phyloP scores from a whole-genome alignment of 2,329 filamentous ascomycete genomes.

The Hypoxylon rubiginosum region DNA sequence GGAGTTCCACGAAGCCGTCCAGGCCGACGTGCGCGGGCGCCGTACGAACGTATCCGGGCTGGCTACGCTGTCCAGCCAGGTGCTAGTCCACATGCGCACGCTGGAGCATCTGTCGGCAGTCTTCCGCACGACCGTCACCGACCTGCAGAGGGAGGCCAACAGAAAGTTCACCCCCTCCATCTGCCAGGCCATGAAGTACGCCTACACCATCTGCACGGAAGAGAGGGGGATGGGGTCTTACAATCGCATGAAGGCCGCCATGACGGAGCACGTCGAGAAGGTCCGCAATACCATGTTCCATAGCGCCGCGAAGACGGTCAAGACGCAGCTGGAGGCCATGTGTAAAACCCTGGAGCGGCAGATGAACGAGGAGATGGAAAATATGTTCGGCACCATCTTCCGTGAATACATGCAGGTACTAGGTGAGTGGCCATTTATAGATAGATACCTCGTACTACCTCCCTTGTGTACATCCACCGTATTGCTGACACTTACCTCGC shows the following conservation, averaged over 20 bases:
- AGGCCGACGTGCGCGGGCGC: constrained; percentile 38
- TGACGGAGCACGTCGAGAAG: constrained; percentile 60
- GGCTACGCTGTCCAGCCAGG: constrained; percentile 55
- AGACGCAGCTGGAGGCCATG: constrained; percentile 56
- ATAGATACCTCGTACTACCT: background rate
- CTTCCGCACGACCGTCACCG: constrained; percentile 56
- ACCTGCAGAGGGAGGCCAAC: constrained; percentile 65
- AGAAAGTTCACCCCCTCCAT: constrained; percentile 67
- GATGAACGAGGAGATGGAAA: constrained; percentile 29
- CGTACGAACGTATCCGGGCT: constrained; percentile 44
- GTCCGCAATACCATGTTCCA: constrained; percentile 64
- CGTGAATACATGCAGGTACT: constrained; percentile 45
- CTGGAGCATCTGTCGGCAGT: constrained; percentile 55
- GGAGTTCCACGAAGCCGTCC: constrained; percentile 45
- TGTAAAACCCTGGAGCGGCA: constrained; percentile 30
- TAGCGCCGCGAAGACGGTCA: constrained; percentile 58
- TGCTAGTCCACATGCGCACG: constrained; percentile 55
- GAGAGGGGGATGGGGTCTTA: constrained; percentile 62
- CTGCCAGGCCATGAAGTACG: constrained; percentile 57
- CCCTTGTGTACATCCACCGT: no score
- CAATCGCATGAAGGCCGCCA: constrained; percentile 65
- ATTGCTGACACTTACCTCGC: constrained; percentile 25
- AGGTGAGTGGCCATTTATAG: constrained; percentile 29
- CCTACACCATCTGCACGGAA: constrained; percentile 60
- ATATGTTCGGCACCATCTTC: constrained; percentile 26